A percentile compares a stretch with the other conserved stretches of the same genome.
Conservation (phyloP, 2,329 filamentous ascomycete genomes). For the Alternaria sp. region DNA sequence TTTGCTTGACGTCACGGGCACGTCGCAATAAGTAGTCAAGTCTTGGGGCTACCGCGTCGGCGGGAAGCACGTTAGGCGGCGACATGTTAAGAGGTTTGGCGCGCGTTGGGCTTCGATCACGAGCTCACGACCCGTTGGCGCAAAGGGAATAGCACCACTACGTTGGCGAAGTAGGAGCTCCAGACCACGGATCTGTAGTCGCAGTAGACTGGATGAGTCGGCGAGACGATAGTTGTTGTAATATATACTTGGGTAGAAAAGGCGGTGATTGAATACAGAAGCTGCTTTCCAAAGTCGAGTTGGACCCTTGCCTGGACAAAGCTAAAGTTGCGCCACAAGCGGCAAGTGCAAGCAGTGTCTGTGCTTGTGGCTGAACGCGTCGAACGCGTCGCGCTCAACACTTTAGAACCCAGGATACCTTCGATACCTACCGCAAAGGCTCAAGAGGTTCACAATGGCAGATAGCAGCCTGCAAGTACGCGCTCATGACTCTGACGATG, state of each 20-base stretch:
- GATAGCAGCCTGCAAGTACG: constrained; percentile 17
- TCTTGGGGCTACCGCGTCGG: constrained; percentile 40
- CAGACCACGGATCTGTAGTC: not conserved
- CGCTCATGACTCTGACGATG: constrained; percentile 51
- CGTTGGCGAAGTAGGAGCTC: not conserved
- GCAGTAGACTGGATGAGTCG: not conserved
- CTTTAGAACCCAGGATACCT: not conserved
- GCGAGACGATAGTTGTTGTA: not conserved
- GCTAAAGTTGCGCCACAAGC: constrained; percentile 20
- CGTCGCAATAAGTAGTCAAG: constrained; percentile 53
- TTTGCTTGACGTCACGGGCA: constrained; percentile 52
- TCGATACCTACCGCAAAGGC: not conserved
- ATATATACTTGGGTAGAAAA: not conserved
- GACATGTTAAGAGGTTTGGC: constrained; percentile 34
- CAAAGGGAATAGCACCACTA: not conserved
- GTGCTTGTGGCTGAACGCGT: constrained; percentile 26
- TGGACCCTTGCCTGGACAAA: constrained; percentile 15
- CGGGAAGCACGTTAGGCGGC: constrained; percentile 31
- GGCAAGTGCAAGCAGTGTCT: constrained; percentile 10
- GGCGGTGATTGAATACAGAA: constrained; percentile 7
- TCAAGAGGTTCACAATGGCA: constrained; percentile 28
- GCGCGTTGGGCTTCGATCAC: constrained; percentile 12
- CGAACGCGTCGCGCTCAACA: constrained; percentile 20
- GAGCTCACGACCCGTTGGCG: constrained; percentile 5
- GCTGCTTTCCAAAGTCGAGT: constrained; percentile 11